These are phyloP conservation scores for Colletotrichum orbiculare DNA, from an alignment of 2,329 filamentous ascomycete genomes.

Conservation along the genomic window DNA sequence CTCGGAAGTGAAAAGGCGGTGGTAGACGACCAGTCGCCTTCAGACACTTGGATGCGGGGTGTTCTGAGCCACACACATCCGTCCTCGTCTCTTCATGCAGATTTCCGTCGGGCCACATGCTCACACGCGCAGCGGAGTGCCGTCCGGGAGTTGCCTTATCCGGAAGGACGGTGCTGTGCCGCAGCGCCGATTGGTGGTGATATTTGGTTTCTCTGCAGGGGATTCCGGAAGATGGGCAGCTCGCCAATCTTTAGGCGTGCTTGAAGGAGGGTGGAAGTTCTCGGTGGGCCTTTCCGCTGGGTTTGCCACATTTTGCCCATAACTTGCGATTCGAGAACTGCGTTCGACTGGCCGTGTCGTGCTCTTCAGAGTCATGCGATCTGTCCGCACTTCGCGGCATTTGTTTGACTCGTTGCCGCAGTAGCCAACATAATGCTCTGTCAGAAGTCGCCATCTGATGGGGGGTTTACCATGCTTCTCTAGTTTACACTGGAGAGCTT, in stretches of 20 bases:
- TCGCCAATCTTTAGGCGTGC: not conserved
- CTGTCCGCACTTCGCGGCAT: too few relatives aligned
- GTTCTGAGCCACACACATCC: slow-evolving; percentile 14
- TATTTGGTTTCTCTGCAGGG: not conserved
- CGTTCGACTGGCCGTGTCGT: too few relatives aligned
- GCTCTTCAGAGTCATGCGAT: too few relatives aligned
- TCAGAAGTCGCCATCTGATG: too few relatives aligned
- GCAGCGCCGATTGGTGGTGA: slow-evolving; percentile 34
- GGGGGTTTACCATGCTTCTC: too few relatives aligned
- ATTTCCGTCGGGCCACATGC: slow-evolving; percentile 25
- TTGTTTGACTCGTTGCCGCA: too few relatives aligned
- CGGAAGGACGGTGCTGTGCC: slow-evolving; percentile 14
- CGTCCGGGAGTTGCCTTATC: slow-evolving; percentile 31
- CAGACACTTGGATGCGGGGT: slow-evolving; percentile 11
- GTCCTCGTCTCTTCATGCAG: not conserved
- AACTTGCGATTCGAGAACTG: too few relatives aligned
- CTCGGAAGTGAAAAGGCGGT: not conserved
- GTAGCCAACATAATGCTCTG: too few relatives aligned
- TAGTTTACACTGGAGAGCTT: too few relatives aligned
- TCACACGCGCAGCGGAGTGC: slow-evolving; percentile 32
- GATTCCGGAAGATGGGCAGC: not conserved
- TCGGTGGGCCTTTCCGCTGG: too few relatives aligned
- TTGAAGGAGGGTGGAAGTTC: not conserved
- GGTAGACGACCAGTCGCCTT: slow-evolving; percentile 1
- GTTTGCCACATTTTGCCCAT: not conserved